Percentiles rank a stretch among this genome's conserved stretches.
phyloP scores from a whole-genome alignment of 768 basidiomycete species.

The Exsudoporus frostii region DNA sequence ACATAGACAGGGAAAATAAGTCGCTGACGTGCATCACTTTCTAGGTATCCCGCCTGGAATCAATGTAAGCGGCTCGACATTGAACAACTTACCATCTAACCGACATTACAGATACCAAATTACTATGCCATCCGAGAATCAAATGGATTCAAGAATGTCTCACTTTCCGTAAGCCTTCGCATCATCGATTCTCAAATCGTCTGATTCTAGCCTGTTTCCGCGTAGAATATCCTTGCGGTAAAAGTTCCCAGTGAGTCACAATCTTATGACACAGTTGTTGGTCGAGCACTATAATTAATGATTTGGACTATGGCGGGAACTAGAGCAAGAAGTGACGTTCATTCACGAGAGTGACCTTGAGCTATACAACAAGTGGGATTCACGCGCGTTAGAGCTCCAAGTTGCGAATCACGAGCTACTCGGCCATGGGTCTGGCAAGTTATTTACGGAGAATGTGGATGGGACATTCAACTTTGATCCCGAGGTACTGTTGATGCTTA shows the following conservation, averaged over 20 bases:
- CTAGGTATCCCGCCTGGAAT: slow-evolving; percentile 84
- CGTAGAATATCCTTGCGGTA: slow-evolving; percentile 82
- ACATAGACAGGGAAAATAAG: neutral
- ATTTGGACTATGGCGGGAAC: neutral
- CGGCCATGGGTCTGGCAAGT: slow-evolving; percentile 82
- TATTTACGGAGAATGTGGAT: slow-evolving; percentile 72
- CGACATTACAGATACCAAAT: slow-evolving; percentile 64
- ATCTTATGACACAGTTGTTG: neutral
- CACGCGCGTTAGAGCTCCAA: slow-evolving; percentile 77
- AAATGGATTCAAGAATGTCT: slow-evolving; percentile 87
- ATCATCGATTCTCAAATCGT: neutral
- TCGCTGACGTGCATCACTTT: neutral
- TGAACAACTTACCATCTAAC: neutral
- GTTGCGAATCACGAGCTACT: slow-evolving; percentile 90
- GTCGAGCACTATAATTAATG: neutral
- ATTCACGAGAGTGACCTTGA: slow-evolving; percentile 74
- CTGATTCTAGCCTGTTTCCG: neutral
- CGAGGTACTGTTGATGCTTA: slow-evolving; percentile 42
- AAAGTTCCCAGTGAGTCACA: slow-evolving; percentile 67
- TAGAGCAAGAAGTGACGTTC: slow-evolving; percentile 79
- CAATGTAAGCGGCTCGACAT: slow-evolving; percentile 48
- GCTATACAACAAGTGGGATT: slow-evolving; percentile 77
- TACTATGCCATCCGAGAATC: slow-evolving; percentile 83
- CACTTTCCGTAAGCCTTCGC: slow-evolving; percentile 57
- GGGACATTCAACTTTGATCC: slow-evolving; percentile 83